Evolutionary conservation across 1,284 basidiomycete species (phyloP), one percentile per base, ranked within the genome.

Genomic region (Rugosomyces carneus): DNA sequence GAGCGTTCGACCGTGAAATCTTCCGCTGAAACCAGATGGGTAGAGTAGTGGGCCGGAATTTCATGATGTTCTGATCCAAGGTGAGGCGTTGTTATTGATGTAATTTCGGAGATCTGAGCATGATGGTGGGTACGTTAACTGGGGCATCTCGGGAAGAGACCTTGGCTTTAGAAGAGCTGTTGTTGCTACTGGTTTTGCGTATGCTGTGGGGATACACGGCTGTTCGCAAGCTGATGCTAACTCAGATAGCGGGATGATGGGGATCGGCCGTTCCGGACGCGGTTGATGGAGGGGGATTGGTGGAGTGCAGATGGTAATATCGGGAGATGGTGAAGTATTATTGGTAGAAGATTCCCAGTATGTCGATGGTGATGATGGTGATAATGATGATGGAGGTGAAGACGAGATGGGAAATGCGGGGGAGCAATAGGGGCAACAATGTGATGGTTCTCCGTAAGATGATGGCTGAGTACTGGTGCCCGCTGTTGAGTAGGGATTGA

Each of bases 211-310:
- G n/a, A 42, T 29, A 32, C 37, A 39, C 23, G 46, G 16, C 23
- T 56, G 54, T 21, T 67, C 65, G 49, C 62, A 65, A 40, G 62
- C 63, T 19, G 63, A 66, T 3, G 76, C 64, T 45, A 78, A 62
- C 41, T 68, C 63, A 9, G 70, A 68, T 24, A 78, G 63, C 19
- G 75, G 73, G 29, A 78, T 65, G 44, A 74, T 72, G 9, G 76
- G 76, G 58, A 78, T 78, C 11, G 65, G 69, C 20, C 76, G 71
- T 37, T 66, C 72, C 37, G 76, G 76, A 48, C 75, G 76, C 15
- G 76, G 76, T 54, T 79, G 76, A 48, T 72, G 61, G 31, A 78
- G 62, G 44, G 70, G 68, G 32, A 75, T 53, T 10, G 50, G 43
- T 9, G 45, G 43, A 16, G 47, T 42, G 31, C 47, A 43, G 37